Conservation (phyloP, 2,329 filamentous ascomycete genomes). For the Pyrenophora graminea region DNA sequence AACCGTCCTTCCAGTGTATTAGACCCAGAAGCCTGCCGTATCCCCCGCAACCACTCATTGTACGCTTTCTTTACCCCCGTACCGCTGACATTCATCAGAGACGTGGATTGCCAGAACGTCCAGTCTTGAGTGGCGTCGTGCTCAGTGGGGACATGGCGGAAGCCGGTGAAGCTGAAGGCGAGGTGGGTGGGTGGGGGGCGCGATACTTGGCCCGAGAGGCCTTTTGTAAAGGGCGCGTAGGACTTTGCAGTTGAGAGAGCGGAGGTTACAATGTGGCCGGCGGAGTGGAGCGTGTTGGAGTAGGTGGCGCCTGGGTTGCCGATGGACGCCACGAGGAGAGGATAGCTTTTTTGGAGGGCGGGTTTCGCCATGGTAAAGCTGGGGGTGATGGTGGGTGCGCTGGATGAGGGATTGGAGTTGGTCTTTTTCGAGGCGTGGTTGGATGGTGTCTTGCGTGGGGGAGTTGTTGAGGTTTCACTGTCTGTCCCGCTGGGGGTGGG, state of each 20-base stretch:
- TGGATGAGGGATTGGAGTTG: background rate
- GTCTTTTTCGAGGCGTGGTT: conserved; percentile 16
- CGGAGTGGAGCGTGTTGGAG: conserved; percentile 79
- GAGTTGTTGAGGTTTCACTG: conserved; percentile 12
- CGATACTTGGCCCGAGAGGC: conserved; percentile 37
- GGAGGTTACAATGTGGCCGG: conserved; percentile 78
- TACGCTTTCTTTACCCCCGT: conserved; percentile 70
- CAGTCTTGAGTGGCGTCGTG: conserved; percentile 44
- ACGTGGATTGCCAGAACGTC: conserved; percentile 75
- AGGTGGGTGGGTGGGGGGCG: conserved; percentile 31
- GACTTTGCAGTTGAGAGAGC: conserved; percentile 26
- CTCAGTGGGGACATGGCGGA: conserved; percentile 11
- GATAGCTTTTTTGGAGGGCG: conserved; percentile 34
- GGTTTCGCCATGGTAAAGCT: conserved; percentile 26
- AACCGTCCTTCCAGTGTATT: conserved; percentile 54
- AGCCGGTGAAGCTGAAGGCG: conserved; percentile 51
- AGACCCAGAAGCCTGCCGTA: conserved; percentile 11
- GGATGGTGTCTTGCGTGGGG: conserved; percentile 19
- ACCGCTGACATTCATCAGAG: conserved; percentile 84
- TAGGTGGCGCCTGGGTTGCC: conserved; percentile 76
- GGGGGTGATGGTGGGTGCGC: conserved; percentile 1
- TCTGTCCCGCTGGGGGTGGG: conserved; percentile 28
- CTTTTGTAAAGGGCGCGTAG: conserved; percentile 39
- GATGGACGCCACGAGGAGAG: conserved; percentile 80
- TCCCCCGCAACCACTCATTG: conserved; percentile 52